These are phyloP conservation scores for Gaultheria prostrata DNA, from an alignment of 148 eudicot genomes.

Conservation along the genomic window DNA sequence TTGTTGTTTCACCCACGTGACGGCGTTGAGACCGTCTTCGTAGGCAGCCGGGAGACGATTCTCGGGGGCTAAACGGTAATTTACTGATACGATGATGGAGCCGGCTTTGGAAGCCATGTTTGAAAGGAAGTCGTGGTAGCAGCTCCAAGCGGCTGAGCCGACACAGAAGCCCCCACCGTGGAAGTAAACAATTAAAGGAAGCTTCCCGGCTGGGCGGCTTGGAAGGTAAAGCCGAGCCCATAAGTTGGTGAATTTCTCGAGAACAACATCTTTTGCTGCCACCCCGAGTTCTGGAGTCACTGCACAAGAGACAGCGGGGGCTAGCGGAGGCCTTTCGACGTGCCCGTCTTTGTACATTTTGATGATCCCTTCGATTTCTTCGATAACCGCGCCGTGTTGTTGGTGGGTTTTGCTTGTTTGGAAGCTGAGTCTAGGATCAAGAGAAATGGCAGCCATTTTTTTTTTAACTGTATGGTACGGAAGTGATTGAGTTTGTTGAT, in stretches of 20 bases:
- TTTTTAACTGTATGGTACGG: background rate
- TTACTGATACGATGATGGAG: conserved; percentile 45
- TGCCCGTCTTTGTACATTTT: conserved; percentile 48
- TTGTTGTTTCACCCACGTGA: conserved; percentile 44
- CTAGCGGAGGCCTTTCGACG: conserved; percentile 44
- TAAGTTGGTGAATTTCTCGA: conserved; percentile 46
- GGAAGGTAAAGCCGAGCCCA: conserved; percentile 67
- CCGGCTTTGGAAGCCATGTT: conserved; percentile 28
- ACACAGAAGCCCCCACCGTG: conserved; percentile 69
- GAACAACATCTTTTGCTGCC: conserved; percentile 36
- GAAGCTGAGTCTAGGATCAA: conserved; percentile 32
- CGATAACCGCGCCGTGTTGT: conserved; percentile 28
- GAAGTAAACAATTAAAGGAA: conserved; percentile 49
- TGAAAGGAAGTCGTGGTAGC: conserved; percentile 50
- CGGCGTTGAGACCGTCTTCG: conserved; percentile 47
- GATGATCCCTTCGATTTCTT: conserved; percentile 57
- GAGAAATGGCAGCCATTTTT: conserved; percentile 37
- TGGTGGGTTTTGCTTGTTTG: conserved; percentile 18
- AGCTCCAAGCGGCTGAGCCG: conserved; percentile 53
- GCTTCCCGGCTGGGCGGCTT: conserved; percentile 25
- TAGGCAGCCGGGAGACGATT: conserved; percentile 59
- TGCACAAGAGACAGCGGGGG: conserved; percentile 32
- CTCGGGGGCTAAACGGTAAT: conserved; percentile 58
- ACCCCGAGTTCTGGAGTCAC: conserved; percentile 35
- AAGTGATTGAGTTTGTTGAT: background rate